Conservation (phyloP, 257 asterid genomes). For the Coffea canephora region DNA sequence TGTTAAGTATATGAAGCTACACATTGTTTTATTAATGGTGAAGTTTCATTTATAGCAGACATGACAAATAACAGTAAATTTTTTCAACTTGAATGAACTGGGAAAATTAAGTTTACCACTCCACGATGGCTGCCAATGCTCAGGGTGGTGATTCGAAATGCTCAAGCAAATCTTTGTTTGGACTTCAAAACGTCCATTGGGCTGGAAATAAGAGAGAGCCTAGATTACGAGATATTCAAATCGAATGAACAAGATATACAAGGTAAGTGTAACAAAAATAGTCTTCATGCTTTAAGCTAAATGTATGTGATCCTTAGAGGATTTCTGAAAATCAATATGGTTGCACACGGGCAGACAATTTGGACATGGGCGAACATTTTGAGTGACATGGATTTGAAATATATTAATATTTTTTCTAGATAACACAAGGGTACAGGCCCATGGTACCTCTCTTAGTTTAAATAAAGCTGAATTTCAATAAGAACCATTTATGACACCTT, state of each 20-base stretch:
- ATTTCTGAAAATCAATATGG: neutral
- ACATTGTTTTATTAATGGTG: neutral
- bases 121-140: constrained; percentile 99
- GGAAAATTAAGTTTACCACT: constrained; percentile 55
- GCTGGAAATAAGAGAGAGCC: constrained; percentile 43
- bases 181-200: constrained; percentile 92
- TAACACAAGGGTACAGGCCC: neutral
- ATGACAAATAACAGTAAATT: neutral
- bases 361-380: neutral
- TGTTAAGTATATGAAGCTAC: neutral
- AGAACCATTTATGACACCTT: neutral
- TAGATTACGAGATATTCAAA: constrained; percentile 8
- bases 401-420: too few relatives aligned
- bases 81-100: neutral
- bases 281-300: neutral
- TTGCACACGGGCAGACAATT: neutral
- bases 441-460: neutral
- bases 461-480: neutral
- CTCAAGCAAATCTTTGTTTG: constrained; percentile 98
- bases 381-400: neutral
- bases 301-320: neutral
- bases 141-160: constrained; percentile 96
- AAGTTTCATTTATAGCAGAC: neutral
- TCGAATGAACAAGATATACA: neutral
- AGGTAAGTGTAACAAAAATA: neutral